These are phyloP conservation scores for Ogataea pini DNA, from an alignment of 805 yeast species.

Conservation along the genomic window DNA sequence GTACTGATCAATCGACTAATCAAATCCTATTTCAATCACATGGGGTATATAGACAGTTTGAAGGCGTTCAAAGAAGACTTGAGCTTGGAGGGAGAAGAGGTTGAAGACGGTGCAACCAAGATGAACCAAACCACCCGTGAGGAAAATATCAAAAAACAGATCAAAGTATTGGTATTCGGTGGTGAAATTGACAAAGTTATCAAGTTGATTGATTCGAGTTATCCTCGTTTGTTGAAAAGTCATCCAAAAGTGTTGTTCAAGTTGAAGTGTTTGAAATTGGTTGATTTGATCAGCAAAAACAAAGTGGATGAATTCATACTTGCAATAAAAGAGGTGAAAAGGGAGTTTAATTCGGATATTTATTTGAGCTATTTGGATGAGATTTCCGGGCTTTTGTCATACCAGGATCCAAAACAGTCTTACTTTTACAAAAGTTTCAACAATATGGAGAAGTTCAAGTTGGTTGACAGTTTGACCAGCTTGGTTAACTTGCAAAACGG, in stretches of 20 bases:
- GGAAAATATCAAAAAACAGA: constrained; percentile 37
- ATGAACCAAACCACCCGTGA: constrained; percentile 34
- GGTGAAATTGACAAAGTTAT: constrained; percentile 49
- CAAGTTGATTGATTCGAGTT: constrained; percentile 38
- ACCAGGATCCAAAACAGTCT: constrained; percentile 45
- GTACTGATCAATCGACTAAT: constrained; percentile 24
- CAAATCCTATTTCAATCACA: constrained; percentile 55
- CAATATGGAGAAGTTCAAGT: constrained; percentile 37
- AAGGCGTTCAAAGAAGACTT: constrained; percentile 52
- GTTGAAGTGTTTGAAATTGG: constrained; percentile 45
- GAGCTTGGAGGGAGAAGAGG: constrained; percentile 31
- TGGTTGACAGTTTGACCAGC: constrained; percentile 45
- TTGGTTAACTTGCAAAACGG: constrained; percentile 28
- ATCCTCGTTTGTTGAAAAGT: constrained; percentile 39
- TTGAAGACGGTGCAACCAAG: constrained; percentile 33
- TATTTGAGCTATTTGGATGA: constrained; percentile 43
- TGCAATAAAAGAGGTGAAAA: constrained; percentile 42
- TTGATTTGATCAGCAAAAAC: constrained; percentile 36
- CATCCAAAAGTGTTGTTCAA: constrained; percentile 40
- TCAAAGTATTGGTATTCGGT: constrained; percentile 42
- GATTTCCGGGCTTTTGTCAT: constrained; percentile 54
- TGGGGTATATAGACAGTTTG: constrained; percentile 57
- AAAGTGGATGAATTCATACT: constrained; percentile 37
- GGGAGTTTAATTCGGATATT: constrained; percentile 32
- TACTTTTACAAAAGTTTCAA: constrained; percentile 40